phyloP scores from a whole-genome alignment of 2,329 filamentous ascomycete species.

The Penicillium janthinellum region DNA sequence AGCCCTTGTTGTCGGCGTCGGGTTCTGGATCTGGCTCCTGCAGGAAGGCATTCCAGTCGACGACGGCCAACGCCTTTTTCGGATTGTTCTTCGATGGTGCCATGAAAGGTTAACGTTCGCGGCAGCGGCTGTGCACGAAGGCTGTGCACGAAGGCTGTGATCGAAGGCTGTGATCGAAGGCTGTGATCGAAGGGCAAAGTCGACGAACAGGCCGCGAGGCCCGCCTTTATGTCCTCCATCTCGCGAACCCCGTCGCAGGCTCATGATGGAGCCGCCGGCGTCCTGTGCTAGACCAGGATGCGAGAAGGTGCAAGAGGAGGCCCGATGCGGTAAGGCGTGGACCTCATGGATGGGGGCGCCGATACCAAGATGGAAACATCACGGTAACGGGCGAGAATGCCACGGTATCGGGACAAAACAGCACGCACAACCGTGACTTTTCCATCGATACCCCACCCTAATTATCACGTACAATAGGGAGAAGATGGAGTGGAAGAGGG shows the following conservation, averaged over 20 bases:
- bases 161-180: background rate
- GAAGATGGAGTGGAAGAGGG: too few species aligned
- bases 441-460: background rate
- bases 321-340: background rate
- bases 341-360: background rate
- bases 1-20: too few species aligned
- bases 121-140: background rate
- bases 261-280: background rate
- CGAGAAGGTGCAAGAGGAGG: background rate
- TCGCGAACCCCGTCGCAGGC: background rate
- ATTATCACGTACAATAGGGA: conserved; percentile 33
- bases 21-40: too few species aligned
- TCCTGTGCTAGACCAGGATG: background rate
- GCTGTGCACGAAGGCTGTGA: too few species aligned
- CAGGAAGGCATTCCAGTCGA: too few species aligned
- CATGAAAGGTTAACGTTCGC: background rate
- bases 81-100: background rate
- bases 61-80: background rate
- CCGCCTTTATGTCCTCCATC: background rate
- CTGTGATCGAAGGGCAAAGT: background rate
- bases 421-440: conserved; percentile 1
- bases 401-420: background rate
- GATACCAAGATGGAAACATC: background rate
- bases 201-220: background rate
- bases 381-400: conserved; percentile 1